A percentile compares a stretch with the other conserved stretches of the same genome.
Conservation (phyloP, 1,284 basidiomycete species). For the Lentinula novae-zelandiae region DNA sequence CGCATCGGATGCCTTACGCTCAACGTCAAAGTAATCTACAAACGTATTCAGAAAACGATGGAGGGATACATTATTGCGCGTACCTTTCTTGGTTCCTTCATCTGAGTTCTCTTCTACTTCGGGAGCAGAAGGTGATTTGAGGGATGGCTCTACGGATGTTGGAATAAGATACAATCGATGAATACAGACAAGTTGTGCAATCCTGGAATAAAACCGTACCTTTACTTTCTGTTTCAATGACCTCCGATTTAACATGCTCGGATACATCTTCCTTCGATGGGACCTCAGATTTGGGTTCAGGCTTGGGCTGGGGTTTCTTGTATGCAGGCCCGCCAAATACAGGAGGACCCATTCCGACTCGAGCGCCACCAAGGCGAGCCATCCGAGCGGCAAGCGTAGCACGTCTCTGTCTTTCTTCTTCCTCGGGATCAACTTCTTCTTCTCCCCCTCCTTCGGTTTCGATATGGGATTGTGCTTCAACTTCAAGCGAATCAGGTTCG, state of each 20-base stretch:
- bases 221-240: background rate
- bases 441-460: slow-evolving; percentile 21
- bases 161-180: background rate
- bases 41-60: background rate
- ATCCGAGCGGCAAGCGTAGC: slow-evolving; percentile 84
- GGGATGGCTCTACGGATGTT: background rate
- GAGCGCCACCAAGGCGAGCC: slow-evolving; percentile 84
- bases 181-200: background rate
- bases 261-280: slow-evolving; percentile 15
- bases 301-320: slow-evolving; percentile 34
- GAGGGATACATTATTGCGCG: background rate
- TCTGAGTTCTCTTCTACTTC: background rate
- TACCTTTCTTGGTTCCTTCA: slow-evolving; percentile 14
- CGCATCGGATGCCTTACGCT: slow-evolving; percentile 20
- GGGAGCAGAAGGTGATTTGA: slow-evolving; percentile 5
- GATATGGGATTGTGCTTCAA: slow-evolving; percentile 16
- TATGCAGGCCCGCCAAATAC: slow-evolving; percentile 52
- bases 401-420: slow-evolving; percentile 76
- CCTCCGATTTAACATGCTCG: slow-evolving; percentile 3
- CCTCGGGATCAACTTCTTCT: slow-evolving; percentile 52
- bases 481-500: background rate
- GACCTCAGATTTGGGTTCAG: slow-evolving; percentile 22
- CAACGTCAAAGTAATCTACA: slow-evolving; percentile 1
- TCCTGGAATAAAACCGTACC: background rate
- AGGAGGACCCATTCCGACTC: slow-evolving; percentile 77